Conservation (phyloP, 257 asterid genomes). For the Capsicum rhomboideum region DNA sequence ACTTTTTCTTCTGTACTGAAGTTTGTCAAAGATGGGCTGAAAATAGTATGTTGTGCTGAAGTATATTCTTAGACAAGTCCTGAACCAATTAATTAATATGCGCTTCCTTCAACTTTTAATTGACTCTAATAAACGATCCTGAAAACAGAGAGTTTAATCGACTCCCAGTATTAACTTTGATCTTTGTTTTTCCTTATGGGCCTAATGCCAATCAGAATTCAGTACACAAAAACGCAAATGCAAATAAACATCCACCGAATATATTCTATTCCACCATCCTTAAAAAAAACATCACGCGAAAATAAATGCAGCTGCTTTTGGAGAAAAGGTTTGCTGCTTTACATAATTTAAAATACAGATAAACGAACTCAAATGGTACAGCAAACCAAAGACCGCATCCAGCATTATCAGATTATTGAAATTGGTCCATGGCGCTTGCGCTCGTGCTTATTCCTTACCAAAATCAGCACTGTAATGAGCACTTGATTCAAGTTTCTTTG, state of each 20-base stretch:
- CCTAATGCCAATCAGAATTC: background rate
- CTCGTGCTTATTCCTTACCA: constrained; percentile 52
- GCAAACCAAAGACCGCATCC: background rate
- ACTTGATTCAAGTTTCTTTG: constrained; percentile 90
- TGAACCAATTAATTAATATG: background rate
- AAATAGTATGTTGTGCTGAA: too few relatives aligned
- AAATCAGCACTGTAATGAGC: constrained; percentile 85
- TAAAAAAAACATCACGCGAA: background rate
- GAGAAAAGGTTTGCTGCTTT: background rate
- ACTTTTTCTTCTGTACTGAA: background rate
- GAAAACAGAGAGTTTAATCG: too few relatives aligned
- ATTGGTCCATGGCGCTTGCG: background rate
- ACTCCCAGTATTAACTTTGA: too few relatives aligned
- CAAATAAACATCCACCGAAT: background rate
- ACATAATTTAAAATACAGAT: background rate
- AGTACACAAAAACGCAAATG: background rate
- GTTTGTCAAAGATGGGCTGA: too few relatives aligned
- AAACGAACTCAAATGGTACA: background rate
- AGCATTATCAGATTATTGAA: background rate
- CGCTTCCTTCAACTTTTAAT: background rate
- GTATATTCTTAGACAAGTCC: background rate
- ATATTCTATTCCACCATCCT: background rate
- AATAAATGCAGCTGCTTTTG: background rate
- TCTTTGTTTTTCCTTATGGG: background rate
- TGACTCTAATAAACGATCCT: background rate